Conservation (phyloP, 2,329 filamentous ascomycete genomes). For the Fusarium sp. region DNA sequence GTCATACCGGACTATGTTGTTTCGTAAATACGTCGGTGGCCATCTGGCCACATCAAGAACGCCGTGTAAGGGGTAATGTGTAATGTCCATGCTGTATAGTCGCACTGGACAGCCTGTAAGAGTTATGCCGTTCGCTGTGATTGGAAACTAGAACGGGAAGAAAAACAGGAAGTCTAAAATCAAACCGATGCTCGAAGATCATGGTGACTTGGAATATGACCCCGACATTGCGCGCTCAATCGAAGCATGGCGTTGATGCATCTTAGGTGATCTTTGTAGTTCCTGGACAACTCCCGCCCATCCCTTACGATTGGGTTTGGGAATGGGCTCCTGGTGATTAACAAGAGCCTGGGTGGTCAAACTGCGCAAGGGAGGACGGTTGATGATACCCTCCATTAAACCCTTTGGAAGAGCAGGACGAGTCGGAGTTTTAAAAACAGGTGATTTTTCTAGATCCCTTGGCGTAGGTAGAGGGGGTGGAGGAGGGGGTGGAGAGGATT, state of each 20-base stretch:
- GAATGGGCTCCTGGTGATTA: conserved; percentile 64
- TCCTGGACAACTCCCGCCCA: conserved; percentile 75
- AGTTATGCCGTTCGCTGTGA: conserved; percentile 36
- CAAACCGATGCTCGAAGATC: conserved; percentile 22
- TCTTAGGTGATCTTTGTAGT: conserved; percentile 70
- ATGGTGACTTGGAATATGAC: conserved; percentile 51
- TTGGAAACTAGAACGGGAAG: conserved; percentile 37
- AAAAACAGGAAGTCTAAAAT: conserved; percentile 31
- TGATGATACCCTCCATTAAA: conserved; percentile 60
- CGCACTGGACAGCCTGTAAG: conserved; percentile 38
- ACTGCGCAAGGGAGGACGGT: conserved; percentile 64
- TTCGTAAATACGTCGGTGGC: conserved; percentile 38
- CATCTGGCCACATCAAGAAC: conserved; percentile 39
- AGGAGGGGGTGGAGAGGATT: conserved; percentile 48
- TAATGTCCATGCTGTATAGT: conserved; percentile 31
- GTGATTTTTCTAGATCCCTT: conserved; percentile 55
- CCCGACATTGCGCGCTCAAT: conserved; percentile 69
- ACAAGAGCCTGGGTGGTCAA: conserved; percentile 66
- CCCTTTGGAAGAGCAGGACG: conserved; percentile 57
- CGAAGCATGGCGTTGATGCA: conserved; percentile 73
- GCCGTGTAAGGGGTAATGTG: conserved; percentile 41
- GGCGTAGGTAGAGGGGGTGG: conserved; percentile 48
- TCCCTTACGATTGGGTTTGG: conserved; percentile 60
- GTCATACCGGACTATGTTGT: conserved; percentile 34
- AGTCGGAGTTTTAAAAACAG: conserved; percentile 48